Percentiles rank a stretch among this genome's conserved stretches.
Evolutionary conservation across 345 rosid genomes (phyloP).

Genomic region (Populus tremula): DNA sequence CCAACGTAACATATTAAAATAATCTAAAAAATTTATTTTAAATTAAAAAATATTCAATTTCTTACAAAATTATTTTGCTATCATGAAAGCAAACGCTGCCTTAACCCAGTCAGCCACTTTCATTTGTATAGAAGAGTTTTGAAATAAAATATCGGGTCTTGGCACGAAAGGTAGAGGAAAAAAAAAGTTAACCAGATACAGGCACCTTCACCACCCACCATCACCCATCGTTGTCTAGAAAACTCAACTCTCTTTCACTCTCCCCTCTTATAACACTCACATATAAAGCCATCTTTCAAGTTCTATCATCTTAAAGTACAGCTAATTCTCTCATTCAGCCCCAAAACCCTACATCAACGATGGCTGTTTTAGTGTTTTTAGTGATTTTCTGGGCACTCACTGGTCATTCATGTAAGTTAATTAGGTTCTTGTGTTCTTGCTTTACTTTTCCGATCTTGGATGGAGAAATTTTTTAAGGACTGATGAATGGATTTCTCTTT

Average conservation of each 20-base stretch:
- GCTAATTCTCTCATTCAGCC: constrained; percentile 1
- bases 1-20: too few species aligned
- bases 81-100: too few species aligned
- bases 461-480: neutral
- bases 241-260: constrained; percentile 10
- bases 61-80: too few species aligned
- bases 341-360: constrained; percentile 29
- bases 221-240: constrained; percentile 26
- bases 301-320: neutral
- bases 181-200: constrained; percentile 6
- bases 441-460: neutral
- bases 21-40: too few species aligned
- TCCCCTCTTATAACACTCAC: neutral
- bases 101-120: too few species aligned
- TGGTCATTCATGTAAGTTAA: constrained; percentile 65
- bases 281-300: neutral
- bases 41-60: too few species aligned
- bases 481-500: neutral
- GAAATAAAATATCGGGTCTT: neutral
- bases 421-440: neutral
- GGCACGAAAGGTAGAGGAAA: neutral
- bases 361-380: constrained; percentile 51
- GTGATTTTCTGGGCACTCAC: constrained; percentile 50
- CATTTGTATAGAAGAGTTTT: too few species aligned
- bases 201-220: constrained; percentile 22